These are phyloP conservation scores for Didymella lethalis DNA, from an alignment of 2,329 filamentous ascomycete species.

Conservation along the genomic window DNA sequence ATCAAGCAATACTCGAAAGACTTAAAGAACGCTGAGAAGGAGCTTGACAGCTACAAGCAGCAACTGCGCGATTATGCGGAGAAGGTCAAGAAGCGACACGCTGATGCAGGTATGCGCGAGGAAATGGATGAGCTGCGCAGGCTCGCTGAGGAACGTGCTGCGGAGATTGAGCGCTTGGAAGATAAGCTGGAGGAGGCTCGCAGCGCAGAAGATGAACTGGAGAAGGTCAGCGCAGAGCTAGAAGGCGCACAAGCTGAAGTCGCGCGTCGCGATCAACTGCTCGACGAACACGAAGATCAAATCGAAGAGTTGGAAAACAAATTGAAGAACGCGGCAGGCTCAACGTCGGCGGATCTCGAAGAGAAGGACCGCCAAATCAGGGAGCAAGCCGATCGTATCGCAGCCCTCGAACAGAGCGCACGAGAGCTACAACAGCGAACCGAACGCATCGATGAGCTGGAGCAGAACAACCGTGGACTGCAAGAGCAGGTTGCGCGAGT, in stretches of 20 bases:
- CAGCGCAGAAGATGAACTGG: slow-evolving; percentile 45
- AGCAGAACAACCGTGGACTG: slow-evolving; percentile 44
- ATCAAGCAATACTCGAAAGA: slow-evolving; percentile 86
- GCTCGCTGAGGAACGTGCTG: slow-evolving; percentile 54
- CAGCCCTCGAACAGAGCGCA: slow-evolving; percentile 29
- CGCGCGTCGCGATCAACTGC: slow-evolving; percentile 42
- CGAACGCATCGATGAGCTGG: slow-evolving; percentile 26
- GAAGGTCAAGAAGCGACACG: slow-evolving; percentile 77
- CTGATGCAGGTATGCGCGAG: slow-evolving; percentile 72
- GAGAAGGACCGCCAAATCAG: slow-evolving; percentile 43
- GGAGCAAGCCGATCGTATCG: slow-evolving; percentile 42
- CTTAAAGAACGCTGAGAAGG: slow-evolving; percentile 80
- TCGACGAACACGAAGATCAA: slow-evolving; percentile 51
- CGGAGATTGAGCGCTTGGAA: slow-evolving; percentile 47
- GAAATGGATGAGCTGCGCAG: slow-evolving; percentile 62
- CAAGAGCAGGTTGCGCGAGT: slow-evolving; percentile 42
- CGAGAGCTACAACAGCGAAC: slow-evolving; percentile 15
- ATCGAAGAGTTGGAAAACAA: slow-evolving; percentile 47
- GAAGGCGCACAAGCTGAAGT: slow-evolving; percentile 47
- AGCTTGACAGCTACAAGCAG: slow-evolving; percentile 82
- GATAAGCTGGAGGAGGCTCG: slow-evolving; percentile 45
- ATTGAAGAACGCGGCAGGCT: slow-evolving; percentile 41
- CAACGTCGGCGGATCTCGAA: slow-evolving; percentile 37
- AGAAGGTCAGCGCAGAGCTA: slow-evolving; percentile 47
- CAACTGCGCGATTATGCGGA: slow-evolving; percentile 86